Base-by-base conservation (phyloP, 202 grass and related monocot genomes). In the Setaria viridis region DNA sequence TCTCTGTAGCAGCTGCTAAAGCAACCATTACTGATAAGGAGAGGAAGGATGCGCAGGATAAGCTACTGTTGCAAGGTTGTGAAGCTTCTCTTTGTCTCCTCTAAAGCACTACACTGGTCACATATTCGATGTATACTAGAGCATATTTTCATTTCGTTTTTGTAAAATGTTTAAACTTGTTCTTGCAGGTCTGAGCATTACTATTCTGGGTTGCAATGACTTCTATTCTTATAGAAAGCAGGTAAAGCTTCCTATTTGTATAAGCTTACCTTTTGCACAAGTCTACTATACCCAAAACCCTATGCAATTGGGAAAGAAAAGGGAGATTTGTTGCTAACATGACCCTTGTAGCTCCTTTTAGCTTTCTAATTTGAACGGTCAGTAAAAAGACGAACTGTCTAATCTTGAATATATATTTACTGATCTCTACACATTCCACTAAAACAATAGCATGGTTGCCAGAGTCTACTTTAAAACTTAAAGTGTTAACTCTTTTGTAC, bases 151-250 rank as follows among this genome's bases (percentile, higher is more conserved):
- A 49, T 76, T 73, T 69, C 58, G 59, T 75, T 21, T 67, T 77
- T 64, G 12, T 79, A 74, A 90, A 62, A 4, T 30, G 20, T 77
- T 80, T 49, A 1, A 78, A 42, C 55, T 76, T 39, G 30, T 55
- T 85, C 29, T 25, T 93, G 76, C 78, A 94, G 94, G 94, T 79
- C 70, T 99, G 77, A 80, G 65, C 76, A 93, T 97, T 81, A 94
- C 94, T 29, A 97, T 99, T 82, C 78, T 97, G 71, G 94, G 97
- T 42, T 90, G 85, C 82, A 99, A 99, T 87, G 94, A 97, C 91
- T 99, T 99, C 77, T 99, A 99, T 78, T 99, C 97, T n/a, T 99
- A 94, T 78, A 81, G 97, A 85, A 96, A 85, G 42, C 94, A 99
- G 97, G 97, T 99, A 87, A 29, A 76, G 0, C 34, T 66, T 85